phyloP scores from a whole-genome alignment of 768 basidiomycete genomes.

The Heimioporus sp. region DNA sequence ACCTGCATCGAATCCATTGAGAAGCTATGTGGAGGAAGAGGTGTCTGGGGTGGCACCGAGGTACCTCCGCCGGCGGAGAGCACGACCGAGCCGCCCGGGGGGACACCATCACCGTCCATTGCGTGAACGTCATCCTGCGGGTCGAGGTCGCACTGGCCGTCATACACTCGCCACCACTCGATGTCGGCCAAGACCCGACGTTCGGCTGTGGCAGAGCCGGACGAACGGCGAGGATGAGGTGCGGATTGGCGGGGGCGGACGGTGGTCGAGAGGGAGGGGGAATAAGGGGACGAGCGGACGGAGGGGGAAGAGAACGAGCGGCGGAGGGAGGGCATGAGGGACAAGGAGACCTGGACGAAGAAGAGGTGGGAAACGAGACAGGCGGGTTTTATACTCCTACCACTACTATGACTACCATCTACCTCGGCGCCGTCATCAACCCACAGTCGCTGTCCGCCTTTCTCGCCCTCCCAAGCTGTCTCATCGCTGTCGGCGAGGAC shows the following conservation, averaged over 20 bases:
- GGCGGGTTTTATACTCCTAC: conserved; percentile 46
- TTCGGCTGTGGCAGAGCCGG: conserved; percentile 60
- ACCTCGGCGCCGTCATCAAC: conserved; percentile 59
- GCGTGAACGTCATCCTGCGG: conserved; percentile 29
- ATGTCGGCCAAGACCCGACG: conserved; percentile 82
- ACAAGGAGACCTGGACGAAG: conserved; percentile 6
- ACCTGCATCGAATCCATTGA: conserved; percentile 28
- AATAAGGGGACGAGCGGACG: conserved; percentile 71
- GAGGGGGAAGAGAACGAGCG: conserved; percentile 69
- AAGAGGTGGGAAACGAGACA: conserved; percentile 33
- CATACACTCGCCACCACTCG: conserved; percentile 83
- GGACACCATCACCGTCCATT: conserved; percentile 4
- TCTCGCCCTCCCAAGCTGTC: conserved; percentile 46
- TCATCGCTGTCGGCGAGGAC: conserved; percentile 49
- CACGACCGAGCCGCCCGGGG: conserved; percentile 28
- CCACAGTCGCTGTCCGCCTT: conserved; percentile 45
- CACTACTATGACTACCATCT: conserved; percentile 35
- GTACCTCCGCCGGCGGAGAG: conserved; percentile 38
- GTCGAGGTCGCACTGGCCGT: conserved; percentile 53
- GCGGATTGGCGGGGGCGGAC: conserved; percentile 39
- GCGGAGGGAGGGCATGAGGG: conserved; percentile 71
- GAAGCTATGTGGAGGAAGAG: conserved; percentile 26
- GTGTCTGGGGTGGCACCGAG: conserved; percentile 37
- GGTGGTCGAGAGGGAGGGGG: conserved; percentile 33
- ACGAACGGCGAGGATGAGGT: conserved; percentile 52